Evolutionary conservation across 306 rosid genomes (phyloP), one percentile per base, ranked within the genome.

Genomic region (Glycine tomentella): DNA sequence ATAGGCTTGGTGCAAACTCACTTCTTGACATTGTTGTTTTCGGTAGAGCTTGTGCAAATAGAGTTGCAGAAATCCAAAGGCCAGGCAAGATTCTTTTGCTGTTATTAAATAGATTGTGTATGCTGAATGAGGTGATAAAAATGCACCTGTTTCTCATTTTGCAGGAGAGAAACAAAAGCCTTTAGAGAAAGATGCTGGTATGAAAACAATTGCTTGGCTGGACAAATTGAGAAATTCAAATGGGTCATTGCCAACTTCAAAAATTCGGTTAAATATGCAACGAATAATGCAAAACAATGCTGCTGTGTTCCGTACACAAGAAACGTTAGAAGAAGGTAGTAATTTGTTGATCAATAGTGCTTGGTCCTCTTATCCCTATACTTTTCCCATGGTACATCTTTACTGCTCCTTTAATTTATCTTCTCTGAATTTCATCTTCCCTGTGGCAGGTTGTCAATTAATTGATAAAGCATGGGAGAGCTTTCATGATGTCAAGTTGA

Each of bases 301-400:
- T 81, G 98, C 99, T 84, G 99, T 95, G 61, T 95, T 95, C 90
- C 99, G 99, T 46, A 93, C 97, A 42, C 94, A 91, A 77, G 99
- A 95, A 81, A 93, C 96, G 45, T 86, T 95, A 82, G 94, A 85
- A 88, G 99, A 95, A 89, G 98, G 98, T 93, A 86, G 49, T 11
- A 38, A 33, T 45, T 44, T 20, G 76, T 40, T 69, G 9, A 33
- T 55, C 44, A 34, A 56, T 31, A 8, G 20, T 13, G 12, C 56
- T 52, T 12, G 10, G 8, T 42, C 31, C 4, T 78, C 55, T 45
- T 14, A 8, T 53, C 20, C 20, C 10, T 62, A 14, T 74, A 58
- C 2, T 25, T n/a, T n/a, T 31, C 31, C 15, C 7, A 36, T 7
- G 46, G 61, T 15, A 31, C 64, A 72, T 45, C 40, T 44, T 78